A percentile compares a stretch with the other conserved stretches of the same genome.
Conservation (phyloP, 768 basidiomycete genomes). For the Lactarius quietus region DNA sequence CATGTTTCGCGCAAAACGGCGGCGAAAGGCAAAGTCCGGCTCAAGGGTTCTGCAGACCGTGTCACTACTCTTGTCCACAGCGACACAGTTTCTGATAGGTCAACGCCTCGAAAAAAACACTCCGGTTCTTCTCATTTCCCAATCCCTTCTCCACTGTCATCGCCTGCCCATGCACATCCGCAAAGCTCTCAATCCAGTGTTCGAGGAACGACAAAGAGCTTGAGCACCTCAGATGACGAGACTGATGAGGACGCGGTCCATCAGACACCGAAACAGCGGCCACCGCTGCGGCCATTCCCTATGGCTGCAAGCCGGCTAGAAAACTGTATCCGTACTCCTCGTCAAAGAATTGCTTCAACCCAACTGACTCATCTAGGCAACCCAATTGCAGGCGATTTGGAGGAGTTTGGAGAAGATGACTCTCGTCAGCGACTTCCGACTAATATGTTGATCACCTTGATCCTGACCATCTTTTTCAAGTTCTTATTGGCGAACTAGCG, state of each 20-base stretch:
- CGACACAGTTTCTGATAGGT: not conserved
- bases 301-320: slow-evolving; percentile 11
- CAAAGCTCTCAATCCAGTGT: not conserved
- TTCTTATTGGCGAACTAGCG: slow-evolving; percentile 45
- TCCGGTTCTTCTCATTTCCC: slow-evolving; percentile 20
- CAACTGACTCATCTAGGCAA: not conserved
- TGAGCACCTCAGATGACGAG: not conserved
- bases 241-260: slow-evolving; percentile 12
- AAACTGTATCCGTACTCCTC: not conserved
- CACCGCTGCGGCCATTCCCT: slow-evolving; percentile 23
- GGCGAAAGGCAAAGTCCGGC: not conserved
- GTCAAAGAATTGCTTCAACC: not conserved
- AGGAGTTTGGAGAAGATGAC: slow-evolving; percentile 14
- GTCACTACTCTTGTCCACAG: not conserved
- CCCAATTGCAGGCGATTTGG: not conserved
- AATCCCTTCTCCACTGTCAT: slow-evolving; percentile 22
- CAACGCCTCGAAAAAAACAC: slow-evolving; percentile 6
- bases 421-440: slow-evolving; percentile 20
- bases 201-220: slow-evolving; percentile 3
- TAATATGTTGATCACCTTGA: not conserved
- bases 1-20: not conserved
- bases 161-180: slow-evolving; percentile 8
- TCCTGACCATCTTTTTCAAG: slow-evolving; percentile 34
- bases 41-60: not conserved
- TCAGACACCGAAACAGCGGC: slow-evolving; percentile 3